Base-by-base conservation (phyloP, 2,329 filamentous ascomycete genomes). In the Apiospora kogelbergensis region DNA sequence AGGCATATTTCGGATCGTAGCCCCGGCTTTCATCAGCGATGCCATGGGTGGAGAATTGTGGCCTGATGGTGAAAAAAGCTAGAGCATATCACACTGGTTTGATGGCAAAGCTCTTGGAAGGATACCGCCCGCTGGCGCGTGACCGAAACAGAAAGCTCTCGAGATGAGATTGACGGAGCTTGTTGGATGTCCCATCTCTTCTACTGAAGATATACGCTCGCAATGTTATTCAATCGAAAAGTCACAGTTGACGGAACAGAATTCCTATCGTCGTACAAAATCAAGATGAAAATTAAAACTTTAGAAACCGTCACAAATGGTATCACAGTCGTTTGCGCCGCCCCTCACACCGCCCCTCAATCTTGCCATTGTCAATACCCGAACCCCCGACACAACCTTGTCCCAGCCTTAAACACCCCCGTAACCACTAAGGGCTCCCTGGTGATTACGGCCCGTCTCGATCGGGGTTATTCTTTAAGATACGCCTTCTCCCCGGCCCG, bases 41-140 rank as follows among this genome's bases (percentile, higher is more conserved):
- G 33, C n/a, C 17, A 66, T 46, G 64, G 22, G 37, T 3, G 64
- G 64, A 5, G 42, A 66, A 24, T 20, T 66, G 42, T 66, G 64
- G 24, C 33, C 42, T 20, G 64, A 46, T 15, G 42, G 37, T 6
- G 64, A 37, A 22, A 22, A n/a, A 26, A 13, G 6, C 20, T 66
- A 24, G 15, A 48, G 42, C 4, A 4, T n/a, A 48, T 66, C 20
- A 37, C 26, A 5, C 20, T 66, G 24, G 24, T 66, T 7, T 63
- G 15, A 53, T 22, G 15, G 17, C 17, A 10, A 30, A 5, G 15
- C 9, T 24, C 10, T 22, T 24, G n/a, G 13, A 26, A 1, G 11
- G 26, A 48, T 22, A 42, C 40, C n/a, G n/a, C n/a, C n/a, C n/a
- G n/a, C n/a, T n/a, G n/a, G n/a, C n/a, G n/a, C n/a, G n/a, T n/a